Percentiles rank a stretch among this genome's conserved stretches.
Evolutionary conservation across 2,329 filamentous ascomycete genomes (phyloP).

Genomic region (Sclerotinia spermophila): DNA sequence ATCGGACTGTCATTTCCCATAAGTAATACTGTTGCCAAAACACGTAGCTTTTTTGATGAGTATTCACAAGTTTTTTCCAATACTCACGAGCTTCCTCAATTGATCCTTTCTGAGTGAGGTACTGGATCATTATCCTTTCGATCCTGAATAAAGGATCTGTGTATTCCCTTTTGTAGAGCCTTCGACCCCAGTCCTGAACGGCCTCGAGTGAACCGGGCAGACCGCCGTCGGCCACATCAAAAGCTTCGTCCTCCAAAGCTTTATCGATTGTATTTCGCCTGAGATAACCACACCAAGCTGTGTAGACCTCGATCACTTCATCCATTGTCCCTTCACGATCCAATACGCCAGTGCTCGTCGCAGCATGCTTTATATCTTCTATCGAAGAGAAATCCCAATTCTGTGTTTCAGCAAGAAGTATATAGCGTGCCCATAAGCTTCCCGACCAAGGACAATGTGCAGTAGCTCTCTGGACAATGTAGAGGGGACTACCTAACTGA

Average conservation of each 20-base stretch:
- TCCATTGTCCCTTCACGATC: conserved; percentile 77
- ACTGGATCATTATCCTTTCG: conserved; percentile 89
- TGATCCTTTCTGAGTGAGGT: conserved; percentile 77
- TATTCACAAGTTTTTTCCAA: conserved; percentile 68
- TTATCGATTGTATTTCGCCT: conserved; percentile 77
- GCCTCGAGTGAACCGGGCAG: conserved; percentile 83
- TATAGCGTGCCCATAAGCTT: conserved; percentile 82
- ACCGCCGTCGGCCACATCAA: conserved; percentile 86
- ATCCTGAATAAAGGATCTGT: conserved; percentile 83
- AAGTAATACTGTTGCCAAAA: conserved; percentile 93
- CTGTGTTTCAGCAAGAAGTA: conserved; percentile 78
- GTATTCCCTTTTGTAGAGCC: conserved; percentile 67
- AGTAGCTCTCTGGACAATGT: conserved; percentile 76
- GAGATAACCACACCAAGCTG: conserved; percentile 91
- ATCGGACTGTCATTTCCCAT: conserved; percentile 70
- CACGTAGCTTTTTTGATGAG: conserved; percentile 74
- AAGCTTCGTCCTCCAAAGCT: conserved; percentile 72
- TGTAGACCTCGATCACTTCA: conserved; percentile 84
- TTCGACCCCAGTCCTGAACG: conserved; percentile 70
- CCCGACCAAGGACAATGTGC: conserved; percentile 93
- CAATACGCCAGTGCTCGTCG: conserved; percentile 79
- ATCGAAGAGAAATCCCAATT: conserved; percentile 74
- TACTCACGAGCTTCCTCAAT: conserved; percentile 71
- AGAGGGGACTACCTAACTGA: conserved; percentile 52
- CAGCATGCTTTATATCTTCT: conserved; percentile 85